Base-by-base conservation (phyloP, 768 basidiomycete species). In the Trametes cubensis region DNA sequence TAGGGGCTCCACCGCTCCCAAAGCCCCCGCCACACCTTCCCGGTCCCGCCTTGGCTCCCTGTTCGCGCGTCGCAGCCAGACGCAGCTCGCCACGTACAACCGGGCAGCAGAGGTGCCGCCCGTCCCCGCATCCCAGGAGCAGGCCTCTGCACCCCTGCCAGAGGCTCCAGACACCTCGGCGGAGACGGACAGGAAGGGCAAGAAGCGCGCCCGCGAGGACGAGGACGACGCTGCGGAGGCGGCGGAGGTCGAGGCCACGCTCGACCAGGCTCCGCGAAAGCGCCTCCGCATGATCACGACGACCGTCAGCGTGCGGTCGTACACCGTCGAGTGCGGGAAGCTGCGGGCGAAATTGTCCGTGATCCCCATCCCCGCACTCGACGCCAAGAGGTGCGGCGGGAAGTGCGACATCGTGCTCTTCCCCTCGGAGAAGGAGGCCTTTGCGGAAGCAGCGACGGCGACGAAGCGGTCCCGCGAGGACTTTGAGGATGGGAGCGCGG, bases 391-490 rank as follows among this genome's bases (percentile, higher is more conserved):
- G 40, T 40, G 49, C 48, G 55, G 49, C 25, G 47, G 30, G 15
- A 40, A 51, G 58, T 49, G 48, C 48, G 48, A 49, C 17, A 8
- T 59, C 10, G n/a, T 51, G 49, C 23, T 59, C 23, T 51, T 51
- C 58, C 58, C 49, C 2, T 7, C 39, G 41, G 58, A 49, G 30
- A 48, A 51, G 41, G 49, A 49, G 26, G 21, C 21, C 28, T n/a
- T n/a, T 23, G 4, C 40, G 17, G 46, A 38, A 17, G 2, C 13
- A 6, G 41, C 30, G 39, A 7, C 23, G 11, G n/a, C 57, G 40
- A 28, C n/a, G 18, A 59, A 59, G 26, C 49, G 58, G 18, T 52
- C 58, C 28, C 58, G 49, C 41, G 58, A 59, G 49, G 58, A 59
- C 30, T 51, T 52, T n/a, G 58, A 59, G 41, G 47, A 21, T 2